phyloP scores from a whole-genome alignment of 2,329 filamentous ascomycete species.

The Cercospora brassicicola region DNA sequence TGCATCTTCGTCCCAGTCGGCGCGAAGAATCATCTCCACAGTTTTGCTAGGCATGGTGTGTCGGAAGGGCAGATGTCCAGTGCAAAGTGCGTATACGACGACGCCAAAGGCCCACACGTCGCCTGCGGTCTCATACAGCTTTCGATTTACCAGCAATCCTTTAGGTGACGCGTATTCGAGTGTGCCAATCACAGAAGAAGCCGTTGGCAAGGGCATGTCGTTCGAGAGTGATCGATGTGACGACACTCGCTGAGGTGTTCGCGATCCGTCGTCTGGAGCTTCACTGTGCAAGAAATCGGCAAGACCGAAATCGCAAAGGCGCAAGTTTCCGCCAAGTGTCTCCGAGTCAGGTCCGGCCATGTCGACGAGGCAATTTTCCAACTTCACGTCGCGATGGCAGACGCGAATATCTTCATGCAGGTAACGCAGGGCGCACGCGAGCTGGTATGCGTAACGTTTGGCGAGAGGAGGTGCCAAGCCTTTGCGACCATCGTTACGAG shows the following conservation, averaged over 20 bases:
- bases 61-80: conserved; percentile 63
- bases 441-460: conserved; percentile 62
- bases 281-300: conserved; percentile 65
- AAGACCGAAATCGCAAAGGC: conserved; percentile 69
- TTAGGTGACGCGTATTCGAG: conserved; percentile 58
- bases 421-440: conserved; percentile 65
- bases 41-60: conserved; percentile 61
- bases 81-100: conserved; percentile 61
- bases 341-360: conserved; percentile 51
- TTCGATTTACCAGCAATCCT: conserved; percentile 45
- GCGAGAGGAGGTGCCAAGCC: conserved; percentile 54
- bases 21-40: conserved; percentile 59
- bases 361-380: conserved; percentile 67
- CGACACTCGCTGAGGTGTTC: conserved; percentile 13
- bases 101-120: conserved; percentile 70
- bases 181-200: conserved; percentile 57
- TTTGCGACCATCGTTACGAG: conserved; percentile 32
- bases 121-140: conserved; percentile 55
- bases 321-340: conserved; percentile 55
- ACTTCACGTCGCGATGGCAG: conserved; percentile 67
- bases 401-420: conserved; percentile 66
- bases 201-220: conserved; percentile 27
- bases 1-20: conserved; percentile 58
- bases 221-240: conserved; percentile 23
- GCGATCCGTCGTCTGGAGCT: conserved; percentile 25